Base-by-base conservation (phyloP, 164 flowering plant genomes). In the Berberis vulgaris region DNA sequence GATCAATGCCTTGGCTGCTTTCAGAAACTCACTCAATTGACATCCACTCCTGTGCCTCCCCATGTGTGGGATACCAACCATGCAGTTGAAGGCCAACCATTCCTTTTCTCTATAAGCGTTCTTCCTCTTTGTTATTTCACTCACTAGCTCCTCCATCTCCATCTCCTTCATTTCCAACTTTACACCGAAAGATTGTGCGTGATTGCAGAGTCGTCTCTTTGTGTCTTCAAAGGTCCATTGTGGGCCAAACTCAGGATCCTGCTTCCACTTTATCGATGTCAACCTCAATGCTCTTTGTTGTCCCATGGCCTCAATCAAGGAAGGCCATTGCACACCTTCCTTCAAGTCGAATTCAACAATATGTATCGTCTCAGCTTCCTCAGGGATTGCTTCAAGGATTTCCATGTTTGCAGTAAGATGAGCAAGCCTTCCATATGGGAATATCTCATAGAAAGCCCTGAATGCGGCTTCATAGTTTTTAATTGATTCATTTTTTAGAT, bases 291-390 rank as follows among this genome's bases (percentile, higher is more conserved):
- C 59, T 45, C 54, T 69, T 43, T 58, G 26, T 9, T 7, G 50
- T 7, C 77, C 82, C 9, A 70, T 38, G 54, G 72, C 74, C 73
- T 82, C 86, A 26, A 85, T 69, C 52, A 87, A 0, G 2, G 83
- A 59, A 66, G 83, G 72, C 87, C 87, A 87, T 59, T 87, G 93
- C 53, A 82, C 53, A 38, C 86, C 90, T 46, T 81, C 83, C 53
- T 84, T 75, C 40, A 82, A 68, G 67, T 84, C 87, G 39, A 81
- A 84, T 47, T 84, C 94, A 0, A 81, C 49, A n/a, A 81, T 72
- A 64, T 72, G 82, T n/a, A 85, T 6, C 0, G 43, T 56, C 9
- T 73, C 82, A 1, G 72, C 72, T 45, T 79, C 79, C 6, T 46
- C 59, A 0, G 88, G 87, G n/a, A 82, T 59, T 7, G 83, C 67